These are phyloP conservation scores for Neurospora sp. DNA, from an alignment of 495 filamentous ascomycete species.

Conservation along the genomic window DNA sequence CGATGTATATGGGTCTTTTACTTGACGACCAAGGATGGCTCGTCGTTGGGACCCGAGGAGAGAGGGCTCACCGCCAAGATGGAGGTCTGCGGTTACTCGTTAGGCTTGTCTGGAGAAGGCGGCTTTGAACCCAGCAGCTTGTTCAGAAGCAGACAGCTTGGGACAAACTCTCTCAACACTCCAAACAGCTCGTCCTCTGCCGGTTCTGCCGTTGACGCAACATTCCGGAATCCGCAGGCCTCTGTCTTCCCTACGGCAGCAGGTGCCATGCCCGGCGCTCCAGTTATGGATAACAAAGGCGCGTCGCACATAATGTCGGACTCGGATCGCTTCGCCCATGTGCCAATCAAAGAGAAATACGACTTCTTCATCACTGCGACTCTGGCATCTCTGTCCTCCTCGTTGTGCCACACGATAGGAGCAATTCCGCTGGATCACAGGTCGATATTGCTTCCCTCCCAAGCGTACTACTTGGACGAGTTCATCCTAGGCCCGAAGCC, in stretches of 20 bases:
- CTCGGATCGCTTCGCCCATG: conserved; percentile 17
- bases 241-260: conserved; percentile 4
- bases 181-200: conserved; percentile 40
- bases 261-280: neutral
- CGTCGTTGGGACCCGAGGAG: conserved; percentile 14
- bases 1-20: conserved; percentile 45
- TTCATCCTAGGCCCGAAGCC: conserved; percentile 10
- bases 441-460: conserved; percentile 26
- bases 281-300: conserved; percentile 22
- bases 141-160: conserved; percentile 27
- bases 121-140: conserved; percentile 36
- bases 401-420: conserved; percentile 29
- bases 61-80: conserved; percentile 22
- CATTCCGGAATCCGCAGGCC: conserved; percentile 18
- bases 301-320: conserved; percentile 10
- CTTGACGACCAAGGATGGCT: conserved; percentile 24
- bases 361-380: conserved; percentile 36
- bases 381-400: conserved; percentile 33
- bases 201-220: conserved; percentile 31
- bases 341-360: conserved; percentile 26
- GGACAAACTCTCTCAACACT: conserved; percentile 30
- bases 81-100: conserved; percentile 28
- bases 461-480: conserved; percentile 12
- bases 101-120: conserved; percentile 35
- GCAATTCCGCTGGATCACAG: conserved; percentile 35